Conservation (phyloP, 2,329 filamentous ascomycete genomes). For the Penicillium sp. region DNA sequence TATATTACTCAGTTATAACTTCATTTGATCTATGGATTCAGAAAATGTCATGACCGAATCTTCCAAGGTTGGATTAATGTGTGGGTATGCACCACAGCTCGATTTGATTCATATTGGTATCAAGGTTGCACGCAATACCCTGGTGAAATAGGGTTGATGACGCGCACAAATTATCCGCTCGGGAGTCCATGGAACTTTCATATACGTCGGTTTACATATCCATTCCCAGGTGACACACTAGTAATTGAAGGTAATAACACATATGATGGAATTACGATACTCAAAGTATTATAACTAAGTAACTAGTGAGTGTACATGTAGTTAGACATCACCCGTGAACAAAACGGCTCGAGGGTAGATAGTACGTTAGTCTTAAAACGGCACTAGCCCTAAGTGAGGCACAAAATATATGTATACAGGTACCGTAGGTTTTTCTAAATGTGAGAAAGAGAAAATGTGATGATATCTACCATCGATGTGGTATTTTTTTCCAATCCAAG, state of each 20-base stretch:
- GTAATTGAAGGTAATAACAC: not conserved
- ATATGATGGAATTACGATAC: too few relatives aligned
- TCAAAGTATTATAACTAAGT: not conserved
- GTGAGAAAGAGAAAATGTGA: not conserved
- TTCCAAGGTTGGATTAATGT: not conserved
- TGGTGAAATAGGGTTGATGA: conserved; percentile 13
- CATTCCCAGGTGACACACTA: not conserved
- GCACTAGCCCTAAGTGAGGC: not conserved
- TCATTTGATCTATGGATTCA: not conserved
- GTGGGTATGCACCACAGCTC: not conserved
- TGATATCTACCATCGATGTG: not conserved
- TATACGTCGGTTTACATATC: not conserved
- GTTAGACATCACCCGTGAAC: not conserved
- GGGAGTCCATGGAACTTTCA: not conserved
- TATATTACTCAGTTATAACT: not conserved
- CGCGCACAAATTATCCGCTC: conserved; percentile 14
- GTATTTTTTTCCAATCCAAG: not conserved
- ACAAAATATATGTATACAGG: not conserved
- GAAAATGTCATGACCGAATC: not conserved
- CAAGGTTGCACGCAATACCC: conserved; percentile 13
- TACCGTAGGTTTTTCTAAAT: not conserved
- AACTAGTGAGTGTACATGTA: not conserved
- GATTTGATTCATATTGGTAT: too few relatives aligned
- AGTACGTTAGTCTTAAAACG: not conserved
- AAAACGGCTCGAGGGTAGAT: not conserved